These are phyloP conservation scores for Vitis hybrid DNA, from an alignment of 177 flowering plant genomes.

Conservation along the genomic window DNA sequence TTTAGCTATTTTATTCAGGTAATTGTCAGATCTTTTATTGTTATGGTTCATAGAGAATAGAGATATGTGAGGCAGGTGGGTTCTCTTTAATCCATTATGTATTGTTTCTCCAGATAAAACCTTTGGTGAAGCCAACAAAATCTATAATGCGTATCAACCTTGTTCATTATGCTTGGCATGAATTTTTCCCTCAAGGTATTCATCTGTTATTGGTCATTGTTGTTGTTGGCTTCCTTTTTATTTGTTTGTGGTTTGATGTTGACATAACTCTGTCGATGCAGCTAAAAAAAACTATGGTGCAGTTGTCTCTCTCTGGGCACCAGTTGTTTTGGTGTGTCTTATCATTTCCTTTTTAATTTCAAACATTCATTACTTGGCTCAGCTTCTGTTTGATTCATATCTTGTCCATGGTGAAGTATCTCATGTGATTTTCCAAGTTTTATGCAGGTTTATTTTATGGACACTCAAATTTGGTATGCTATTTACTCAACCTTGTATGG, in stretches of 20 bases:
- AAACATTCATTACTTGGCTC: not conserved
- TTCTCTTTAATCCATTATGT: not conserved
- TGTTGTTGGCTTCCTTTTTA: not conserved
- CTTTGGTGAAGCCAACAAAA: slow-evolving; percentile 87
- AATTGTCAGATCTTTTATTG: slow-evolving; percentile 6
- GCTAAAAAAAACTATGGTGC: slow-evolving; percentile 82
- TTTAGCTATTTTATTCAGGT: slow-evolving; percentile 87
- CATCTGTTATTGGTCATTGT: not conserved
- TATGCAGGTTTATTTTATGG: slow-evolving; percentile 95
- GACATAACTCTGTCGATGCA: slow-evolving; percentile 39
- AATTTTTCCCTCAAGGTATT: slow-evolving; percentile 87
- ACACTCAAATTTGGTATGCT: slow-evolving; percentile 97
- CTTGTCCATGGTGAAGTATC: slow-evolving; percentile 3
- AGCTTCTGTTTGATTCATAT: not conserved
- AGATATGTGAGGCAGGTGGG: not conserved
- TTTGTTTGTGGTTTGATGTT: slow-evolving; percentile 8
- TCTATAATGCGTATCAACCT: slow-evolving; percentile 70
- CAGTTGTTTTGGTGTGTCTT: slow-evolving; percentile 72
- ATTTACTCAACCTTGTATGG: slow-evolving; percentile 86
- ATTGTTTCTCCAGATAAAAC: slow-evolving; percentile 64
- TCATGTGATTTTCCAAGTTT: slow-evolving; percentile 12
- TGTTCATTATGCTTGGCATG: slow-evolving; percentile 85
- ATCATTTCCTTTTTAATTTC: slow-evolving; percentile 2
- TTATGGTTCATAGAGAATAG: not conserved
- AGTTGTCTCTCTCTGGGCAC: slow-evolving; percentile 82